phyloP scores from a whole-genome alignment of 768 basidiomycete species.

The Leccinum subtestaceum region DNA sequence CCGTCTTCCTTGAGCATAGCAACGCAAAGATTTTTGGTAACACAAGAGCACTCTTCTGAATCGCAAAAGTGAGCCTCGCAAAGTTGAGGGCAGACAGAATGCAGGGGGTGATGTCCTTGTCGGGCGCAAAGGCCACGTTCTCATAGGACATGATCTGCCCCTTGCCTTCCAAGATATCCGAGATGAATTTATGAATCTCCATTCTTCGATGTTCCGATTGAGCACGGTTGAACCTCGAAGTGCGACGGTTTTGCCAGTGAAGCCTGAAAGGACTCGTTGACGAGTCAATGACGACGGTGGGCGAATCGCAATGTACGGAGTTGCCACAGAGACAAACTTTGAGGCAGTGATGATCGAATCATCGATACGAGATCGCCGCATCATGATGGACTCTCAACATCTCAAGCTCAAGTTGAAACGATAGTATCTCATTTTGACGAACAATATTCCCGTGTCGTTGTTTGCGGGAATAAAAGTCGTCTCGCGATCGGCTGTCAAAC shows the following conservation, averaged over 20 bases:
- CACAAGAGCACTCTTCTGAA: not conserved
- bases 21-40: slow-evolving; percentile 11
- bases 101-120: slow-evolving; percentile 38
- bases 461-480: not conserved
- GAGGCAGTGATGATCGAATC: not conserved
- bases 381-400: not conserved
- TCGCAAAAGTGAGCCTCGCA: slow-evolving; percentile 43
- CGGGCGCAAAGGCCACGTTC: slow-evolving; percentile 39
- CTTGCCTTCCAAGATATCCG: slow-evolving; percentile 26
- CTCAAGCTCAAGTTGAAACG: not conserved
- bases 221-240: not conserved
- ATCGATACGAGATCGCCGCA: not conserved
- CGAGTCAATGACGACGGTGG: not conserved
- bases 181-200: slow-evolving; percentile 14
- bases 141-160: slow-evolving; percentile 40
- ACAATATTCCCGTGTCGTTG: not conserved
- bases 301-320: not conserved
- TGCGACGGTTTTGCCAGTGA: slow-evolving; percentile 1
- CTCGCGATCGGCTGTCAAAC: not conserved
- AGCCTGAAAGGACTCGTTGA: not conserved
- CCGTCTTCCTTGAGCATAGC: slow-evolving; percentile 12
- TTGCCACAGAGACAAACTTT: not conserved
- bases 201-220: slow-evolving; percentile 1
- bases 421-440: not conserved
- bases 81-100: slow-evolving; percentile 62